Base-by-base conservation (phyloP, 805 yeast species). In the Groenewaldozyma tartarivorans region DNA sequence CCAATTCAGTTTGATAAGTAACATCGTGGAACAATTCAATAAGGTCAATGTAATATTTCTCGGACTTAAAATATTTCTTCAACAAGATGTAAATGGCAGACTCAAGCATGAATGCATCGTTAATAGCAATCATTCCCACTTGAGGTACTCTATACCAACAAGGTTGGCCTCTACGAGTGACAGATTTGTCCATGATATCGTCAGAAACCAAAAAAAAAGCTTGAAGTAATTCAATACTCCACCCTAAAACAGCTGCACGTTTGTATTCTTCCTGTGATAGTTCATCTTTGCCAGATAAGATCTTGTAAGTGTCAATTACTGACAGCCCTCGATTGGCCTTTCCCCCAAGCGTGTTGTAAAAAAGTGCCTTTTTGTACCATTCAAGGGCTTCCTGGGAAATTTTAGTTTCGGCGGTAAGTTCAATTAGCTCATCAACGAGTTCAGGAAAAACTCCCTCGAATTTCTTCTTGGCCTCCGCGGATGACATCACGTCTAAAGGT, bases 151-250 rank as follows among this genome's bases (percentile, higher is more conserved):
- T 77, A 70, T 87, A 92, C 98, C 98, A 92, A 66, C 98, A 92
- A 50, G 96, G 92, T 66, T 90, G 96, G 45, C 96, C 98, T 63
- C 98, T 81, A 72, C 98, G 83, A 33, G 98, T 92, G 62, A 85
- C 81, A 26, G 95, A 83, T 52, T 78, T 77, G 63, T 92, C 98
- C 98, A 92, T 92, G 78, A 92, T 92, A 61, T 92, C 98, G 62
- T 92, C 98, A 24, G 97, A 94, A 43, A 92, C 97, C 55, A 92
- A 72, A 71, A 92, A 92, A 62, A 85, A 92, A 1, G 96, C 97
- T 67, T 90, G 98, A 52, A 90, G 71, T 50, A 92, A 72, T 67
- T 92, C 98, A 52, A 92, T 77, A 53, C 86, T 72, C 98, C 98
- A 92, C 18, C 98, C 98, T 50, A 92, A 71, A 38, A 88, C 68